Evolutionary conservation across 1,139 yeast species (phyloP), one percentile per base, ranked within the genome.

Genomic region (Arxiozyma heterogenica): DNA sequence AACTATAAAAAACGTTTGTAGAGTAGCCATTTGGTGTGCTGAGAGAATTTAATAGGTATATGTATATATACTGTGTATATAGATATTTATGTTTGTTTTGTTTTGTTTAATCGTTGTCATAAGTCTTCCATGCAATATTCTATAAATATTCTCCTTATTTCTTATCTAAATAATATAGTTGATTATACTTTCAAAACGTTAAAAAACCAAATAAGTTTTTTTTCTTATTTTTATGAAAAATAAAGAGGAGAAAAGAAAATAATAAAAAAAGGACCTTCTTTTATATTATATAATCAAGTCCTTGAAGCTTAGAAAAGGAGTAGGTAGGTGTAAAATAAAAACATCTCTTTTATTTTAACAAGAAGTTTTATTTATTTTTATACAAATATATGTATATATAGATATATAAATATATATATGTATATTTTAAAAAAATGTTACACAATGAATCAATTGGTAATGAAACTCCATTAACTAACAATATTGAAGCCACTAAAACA

Each of bases 21-120:
- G 79, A 63, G 85, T 81, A 15, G 97, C 98, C n/a, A 89, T 93
- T 53, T 85, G 86, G 85, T 76, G 91, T 2, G 98, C 98, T 17
- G 97, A 91, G 70, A 76, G 95, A 58, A 72, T 88, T 5, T 89
- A 64, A 64, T 20, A 46, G 22, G 21, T 34, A 17, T 21, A 23
- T 23, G 6, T 23, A 23, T 23, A 20, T 27, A 22, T 45, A 45
- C 11, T 27, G 8, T 27, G 30, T 27, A 27, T 2, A 27, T 27
- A 27, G 30, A 27, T 27, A 27, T 27, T 27, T 27, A 27, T 7
- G 30, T 27, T 27, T 27, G 30, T 27, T 27, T 27, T 27, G 30
- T 27, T 46, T 27, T 44, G 39, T 44, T 23, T 23, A 23, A 23
- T 23, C n/a, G n/a, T n/a, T n/a, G n/a, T n/a, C n/a, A n/a, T n/a